A percentile compares a stretch with the other conserved stretches of the same genome.
These are phyloP conservation scores for Hypomontagnella submonticulosa DNA, from an alignment of 495 filamentous ascomycete genomes.

Conservation along the genomic window DNA sequence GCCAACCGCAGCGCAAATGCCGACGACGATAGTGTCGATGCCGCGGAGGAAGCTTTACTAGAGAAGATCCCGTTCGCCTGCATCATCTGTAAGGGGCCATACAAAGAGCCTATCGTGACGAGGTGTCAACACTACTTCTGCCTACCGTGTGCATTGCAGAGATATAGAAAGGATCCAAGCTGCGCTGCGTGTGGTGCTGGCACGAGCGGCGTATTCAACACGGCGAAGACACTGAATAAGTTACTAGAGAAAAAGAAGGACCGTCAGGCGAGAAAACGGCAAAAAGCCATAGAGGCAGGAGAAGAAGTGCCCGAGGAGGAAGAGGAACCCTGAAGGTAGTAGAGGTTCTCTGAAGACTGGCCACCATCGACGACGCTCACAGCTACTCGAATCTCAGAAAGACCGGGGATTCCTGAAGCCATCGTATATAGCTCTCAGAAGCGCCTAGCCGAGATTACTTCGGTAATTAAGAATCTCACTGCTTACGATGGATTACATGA, in stretches of 20 bases:
- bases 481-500: neutral
- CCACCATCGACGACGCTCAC: neutral
- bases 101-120: constrained; percentile 85
- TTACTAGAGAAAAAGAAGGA: constrained; percentile 86
- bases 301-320: constrained; percentile 76
- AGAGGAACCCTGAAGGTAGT: constrained; percentile 50
- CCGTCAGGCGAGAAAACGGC: constrained; percentile 70
- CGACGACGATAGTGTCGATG: constrained; percentile 66
- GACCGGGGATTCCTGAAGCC: neutral
- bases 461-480: neutral
- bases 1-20: constrained; percentile 60
- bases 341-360: neutral
- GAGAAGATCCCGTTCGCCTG: constrained; percentile 96
- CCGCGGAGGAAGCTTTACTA: constrained; percentile 78
- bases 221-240: constrained; percentile 82
- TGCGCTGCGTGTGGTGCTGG: constrained; percentile 88
- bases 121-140: constrained; percentile 97
- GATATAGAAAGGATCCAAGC: constrained; percentile 79
- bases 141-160: constrained; percentile 82
- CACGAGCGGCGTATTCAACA: constrained; percentile 90
- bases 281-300: constrained; percentile 76
- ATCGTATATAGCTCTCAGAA: neutral
- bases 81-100: constrained; percentile 85
- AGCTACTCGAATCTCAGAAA: neutral
- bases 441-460: constrained; percentile 3